These are phyloP conservation scores for Amphirosellinia nigrospora DNA, from an alignment of 495 filamentous ascomycete species.

Conservation along the genomic window DNA sequence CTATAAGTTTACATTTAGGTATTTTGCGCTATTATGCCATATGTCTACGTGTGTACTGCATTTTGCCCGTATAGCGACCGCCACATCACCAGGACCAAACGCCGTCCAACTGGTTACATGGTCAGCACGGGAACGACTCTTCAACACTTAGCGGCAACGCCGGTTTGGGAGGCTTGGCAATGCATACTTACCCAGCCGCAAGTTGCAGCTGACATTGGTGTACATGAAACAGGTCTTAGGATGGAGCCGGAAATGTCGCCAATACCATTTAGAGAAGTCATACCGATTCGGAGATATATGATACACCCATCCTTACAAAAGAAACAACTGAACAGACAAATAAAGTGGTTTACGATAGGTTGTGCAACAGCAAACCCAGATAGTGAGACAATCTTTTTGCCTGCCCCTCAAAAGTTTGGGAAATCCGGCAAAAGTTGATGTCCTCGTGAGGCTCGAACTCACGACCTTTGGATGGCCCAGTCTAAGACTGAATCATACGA, in stretches of 20 bases:
- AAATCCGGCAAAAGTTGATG: background rate
- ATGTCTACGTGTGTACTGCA: background rate
- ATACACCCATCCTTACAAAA: background rate
- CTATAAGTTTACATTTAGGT: background rate
- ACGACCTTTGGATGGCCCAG: constrained; percentile 19
- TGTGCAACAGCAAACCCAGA: background rate
- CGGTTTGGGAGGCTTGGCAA: constrained; percentile 10
- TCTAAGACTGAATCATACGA: constrained; percentile 14
- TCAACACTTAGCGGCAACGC: constrained; percentile 13
- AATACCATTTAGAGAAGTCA: background rate
- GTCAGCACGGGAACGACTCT: background rate
- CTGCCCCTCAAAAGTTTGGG: background rate
- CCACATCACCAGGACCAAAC: constrained; percentile 18
- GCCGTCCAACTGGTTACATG: background rate
- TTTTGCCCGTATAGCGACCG: background rate
- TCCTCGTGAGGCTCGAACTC: constrained; percentile 22
- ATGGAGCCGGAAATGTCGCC: background rate
- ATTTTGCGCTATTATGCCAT: background rate
- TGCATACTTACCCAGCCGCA: background rate
- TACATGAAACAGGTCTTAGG: constrained; percentile 9
- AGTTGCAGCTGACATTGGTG: constrained; percentile 11
- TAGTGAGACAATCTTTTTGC: background rate
- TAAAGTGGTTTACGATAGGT: background rate
- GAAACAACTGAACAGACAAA: background rate
- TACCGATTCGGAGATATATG: background rate